A percentile compares a stretch with the other conserved stretches of the same genome.
These are phyloP conservation scores for Candida loeiensis DNA, from an alignment of 805 yeast genomes.

Conservation along the genomic window DNA sequence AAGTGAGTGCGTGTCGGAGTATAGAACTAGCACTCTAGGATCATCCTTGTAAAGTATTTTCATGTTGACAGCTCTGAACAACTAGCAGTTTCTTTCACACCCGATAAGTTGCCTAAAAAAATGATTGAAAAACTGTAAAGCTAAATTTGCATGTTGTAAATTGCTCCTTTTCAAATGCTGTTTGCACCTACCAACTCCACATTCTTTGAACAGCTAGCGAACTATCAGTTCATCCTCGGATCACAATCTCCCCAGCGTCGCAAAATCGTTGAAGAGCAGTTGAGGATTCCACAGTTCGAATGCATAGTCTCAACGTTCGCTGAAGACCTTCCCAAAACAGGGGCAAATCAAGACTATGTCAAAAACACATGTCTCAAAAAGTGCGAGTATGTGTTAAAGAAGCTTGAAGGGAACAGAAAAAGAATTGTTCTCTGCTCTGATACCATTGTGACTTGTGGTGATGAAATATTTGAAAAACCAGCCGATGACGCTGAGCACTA, in stretches of 20 bases:
- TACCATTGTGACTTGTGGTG: constrained; percentile 63
- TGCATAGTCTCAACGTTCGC: constrained; percentile 66
- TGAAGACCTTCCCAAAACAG: constrained; percentile 65
- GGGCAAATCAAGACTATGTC: constrained; percentile 56
- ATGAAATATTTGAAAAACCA: constrained; percentile 78
- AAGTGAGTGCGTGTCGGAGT: constrained; percentile 29
- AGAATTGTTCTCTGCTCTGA: constrained; percentile 62
- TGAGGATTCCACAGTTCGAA: constrained; percentile 46
- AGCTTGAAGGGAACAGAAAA: constrained; percentile 26
- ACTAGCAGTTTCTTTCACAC: neutral
- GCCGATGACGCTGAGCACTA: constrained; percentile 23
- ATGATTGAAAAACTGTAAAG: neutral
- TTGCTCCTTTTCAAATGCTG: neutral
- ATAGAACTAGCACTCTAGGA: constrained; percentile 30
- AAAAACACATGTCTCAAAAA: constrained; percentile 65
- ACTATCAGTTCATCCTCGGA: constrained; percentile 56
- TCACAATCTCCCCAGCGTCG: constrained; percentile 80
- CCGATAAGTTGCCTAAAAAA: constrained; percentile 6
- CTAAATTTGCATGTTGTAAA: neutral
- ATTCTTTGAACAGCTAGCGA: constrained; percentile 3
- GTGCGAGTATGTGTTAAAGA: constrained; percentile 56
- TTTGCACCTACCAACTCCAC: too few relatives aligned
- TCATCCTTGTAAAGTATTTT: constrained; percentile 28
- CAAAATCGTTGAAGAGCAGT: constrained; percentile 57
- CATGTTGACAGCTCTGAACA: constrained; percentile 14